phyloP scores from a whole-genome alignment of 495 filamentous ascomycete genomes.

The Endocarpon pusillum region DNA sequence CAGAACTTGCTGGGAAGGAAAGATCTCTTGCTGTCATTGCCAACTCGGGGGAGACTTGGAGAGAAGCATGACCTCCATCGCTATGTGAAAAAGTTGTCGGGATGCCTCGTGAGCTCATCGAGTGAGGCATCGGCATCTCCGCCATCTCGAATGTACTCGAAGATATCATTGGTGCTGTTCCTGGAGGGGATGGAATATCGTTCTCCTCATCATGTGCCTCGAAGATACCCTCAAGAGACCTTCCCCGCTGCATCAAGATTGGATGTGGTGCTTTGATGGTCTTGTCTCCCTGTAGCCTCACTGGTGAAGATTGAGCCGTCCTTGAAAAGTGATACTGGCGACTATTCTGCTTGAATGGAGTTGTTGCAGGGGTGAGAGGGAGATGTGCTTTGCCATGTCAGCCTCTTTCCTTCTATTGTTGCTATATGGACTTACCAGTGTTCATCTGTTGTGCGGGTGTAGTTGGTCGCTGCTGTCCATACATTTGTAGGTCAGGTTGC shows the following conservation, averaged over 20 bases:
- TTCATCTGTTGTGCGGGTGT: constrained; percentile 41
- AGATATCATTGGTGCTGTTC: constrained; percentile 18
- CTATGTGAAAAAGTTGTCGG: constrained; percentile 33
- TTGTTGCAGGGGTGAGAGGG: constrained; percentile 32
- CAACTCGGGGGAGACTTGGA: constrained; percentile 24
- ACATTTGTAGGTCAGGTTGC: not conserved
- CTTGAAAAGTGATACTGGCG: constrained; percentile 1
- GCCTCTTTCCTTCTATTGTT: constrained; percentile 6
- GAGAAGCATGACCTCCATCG: constrained; percentile 26
- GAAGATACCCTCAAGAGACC: constrained; percentile 26
- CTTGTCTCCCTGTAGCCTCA: constrained; percentile 10
- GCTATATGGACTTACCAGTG: constrained; percentile 26
- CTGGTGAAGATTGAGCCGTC: constrained; percentile 10
- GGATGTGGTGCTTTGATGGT: constrained; percentile 20
- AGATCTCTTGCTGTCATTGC: no score
- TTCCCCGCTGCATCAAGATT: constrained; percentile 29
- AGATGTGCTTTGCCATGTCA: constrained; percentile 18
- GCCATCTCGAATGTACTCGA: constrained; percentile 25
- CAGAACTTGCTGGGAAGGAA: no score
- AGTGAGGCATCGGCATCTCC: constrained; percentile 33
- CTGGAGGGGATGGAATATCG: constrained; percentile 33
- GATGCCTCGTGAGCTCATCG: constrained; percentile 35
- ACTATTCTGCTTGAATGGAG: constrained; percentile 25
- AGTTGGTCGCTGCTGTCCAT: constrained; percentile 26
- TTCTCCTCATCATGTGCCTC: constrained; percentile 18